A percentile compares a stretch with the other conserved stretches of the same genome.
phyloP scores from a whole-genome alignment of 2,329 filamentous ascomycete genomes.

The Penicillium sp. region DNA sequence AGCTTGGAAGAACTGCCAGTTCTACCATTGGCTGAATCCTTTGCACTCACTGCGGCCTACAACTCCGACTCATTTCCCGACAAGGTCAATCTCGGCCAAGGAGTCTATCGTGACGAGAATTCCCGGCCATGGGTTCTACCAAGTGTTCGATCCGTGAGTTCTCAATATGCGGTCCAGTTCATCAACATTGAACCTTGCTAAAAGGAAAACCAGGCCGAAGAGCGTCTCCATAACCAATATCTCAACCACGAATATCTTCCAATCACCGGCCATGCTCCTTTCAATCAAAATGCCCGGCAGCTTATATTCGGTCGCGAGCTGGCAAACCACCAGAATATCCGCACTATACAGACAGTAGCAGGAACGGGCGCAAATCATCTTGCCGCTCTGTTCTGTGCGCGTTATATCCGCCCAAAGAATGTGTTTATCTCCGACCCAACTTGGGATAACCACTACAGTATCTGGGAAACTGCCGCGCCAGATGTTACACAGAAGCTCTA shows the following conservation, averaged over 20 bases:
- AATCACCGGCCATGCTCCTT: slow-evolving; percentile 75
- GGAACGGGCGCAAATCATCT: slow-evolving; percentile 89
- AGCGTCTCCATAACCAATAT: slow-evolving; percentile 51
- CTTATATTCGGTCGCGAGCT: neutral
- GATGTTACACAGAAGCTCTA: slow-evolving; percentile 51
- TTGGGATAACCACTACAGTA: slow-evolving; percentile 93
- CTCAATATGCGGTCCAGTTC: neutral
- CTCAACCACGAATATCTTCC: slow-evolving; percentile 93
- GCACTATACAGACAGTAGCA: slow-evolving; percentile 85
- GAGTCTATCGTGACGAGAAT: slow-evolving; percentile 43
- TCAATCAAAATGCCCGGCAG: slow-evolving; percentile 70
- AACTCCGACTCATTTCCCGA: slow-evolving; percentile 15
- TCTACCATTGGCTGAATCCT: slow-evolving; percentile 4
- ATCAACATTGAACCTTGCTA: neutral
- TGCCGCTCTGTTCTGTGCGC: slow-evolving; percentile 79
- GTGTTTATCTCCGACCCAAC: slow-evolving; percentile 88
- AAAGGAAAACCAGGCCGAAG: slow-evolving; percentile 42
- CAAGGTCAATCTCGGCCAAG: slow-evolving; percentile 43
- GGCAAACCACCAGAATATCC: slow-evolving; percentile 44
- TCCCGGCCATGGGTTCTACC: slow-evolving; percentile 41
- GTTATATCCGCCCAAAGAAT: slow-evolving; percentile 68
- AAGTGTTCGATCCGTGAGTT: slow-evolving; percentile 31
- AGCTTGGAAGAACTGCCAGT: neutral
- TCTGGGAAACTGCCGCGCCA: slow-evolving; percentile 56
- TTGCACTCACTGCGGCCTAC: slow-evolving; percentile 27